Percentiles rank a stretch among this genome's conserved stretches.
Conservation (phyloP, 352 stramenopile species). For the Globisporangium middletonii region DNA sequence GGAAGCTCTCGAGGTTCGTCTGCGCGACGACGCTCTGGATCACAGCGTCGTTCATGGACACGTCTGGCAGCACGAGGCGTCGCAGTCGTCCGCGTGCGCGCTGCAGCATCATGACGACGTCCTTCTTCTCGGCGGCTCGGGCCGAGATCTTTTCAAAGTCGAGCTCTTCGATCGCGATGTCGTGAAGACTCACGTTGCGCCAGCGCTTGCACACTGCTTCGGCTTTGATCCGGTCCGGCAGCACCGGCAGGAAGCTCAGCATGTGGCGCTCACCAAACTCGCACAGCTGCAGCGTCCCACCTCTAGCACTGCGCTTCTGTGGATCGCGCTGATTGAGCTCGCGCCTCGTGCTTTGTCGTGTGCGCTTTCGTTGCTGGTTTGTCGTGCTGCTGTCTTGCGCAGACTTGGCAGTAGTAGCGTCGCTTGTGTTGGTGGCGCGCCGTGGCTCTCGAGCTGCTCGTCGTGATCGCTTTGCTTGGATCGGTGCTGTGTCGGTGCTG, state of each 20-base stretch:
- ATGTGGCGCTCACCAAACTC: slow-evolving; percentile 40
- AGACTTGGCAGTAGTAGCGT: too few relatives aligned
- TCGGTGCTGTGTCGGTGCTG: too few relatives aligned
- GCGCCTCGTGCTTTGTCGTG: not conserved
- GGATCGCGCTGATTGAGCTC: not conserved
- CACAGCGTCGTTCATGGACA: slow-evolving; percentile 37
- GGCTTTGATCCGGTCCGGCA: slow-evolving; percentile 44
- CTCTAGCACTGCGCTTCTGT: not conserved
- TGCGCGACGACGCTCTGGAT: slow-evolving; percentile 33
- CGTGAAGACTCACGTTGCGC: slow-evolving; percentile 27
- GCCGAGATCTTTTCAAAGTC: slow-evolving; percentile 36
- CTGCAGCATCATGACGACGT: slow-evolving; percentile 34
- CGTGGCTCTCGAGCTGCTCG: too few relatives aligned
- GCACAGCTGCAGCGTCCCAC: slow-evolving; percentile 15
- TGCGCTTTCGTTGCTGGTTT: not conserved
- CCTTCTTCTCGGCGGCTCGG: slow-evolving; percentile 21
- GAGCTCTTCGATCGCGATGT: slow-evolving; percentile 36
- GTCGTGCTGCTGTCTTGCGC: too few relatives aligned
- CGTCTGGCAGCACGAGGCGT: slow-evolving; percentile 34
- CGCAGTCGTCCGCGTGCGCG: slow-evolving; percentile 27
- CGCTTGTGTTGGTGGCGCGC: too few relatives aligned
- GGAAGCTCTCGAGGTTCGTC: slow-evolving; percentile 30
- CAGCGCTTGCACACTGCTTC: slow-evolving; percentile 59
- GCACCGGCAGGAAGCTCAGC: slow-evolving; percentile 39
- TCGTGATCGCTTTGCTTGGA: too few relatives aligned